These are phyloP conservation scores for Sparassis latifolia DNA, from an alignment of 1,284 basidiomycete genomes.

Conservation along the genomic window DNA sequence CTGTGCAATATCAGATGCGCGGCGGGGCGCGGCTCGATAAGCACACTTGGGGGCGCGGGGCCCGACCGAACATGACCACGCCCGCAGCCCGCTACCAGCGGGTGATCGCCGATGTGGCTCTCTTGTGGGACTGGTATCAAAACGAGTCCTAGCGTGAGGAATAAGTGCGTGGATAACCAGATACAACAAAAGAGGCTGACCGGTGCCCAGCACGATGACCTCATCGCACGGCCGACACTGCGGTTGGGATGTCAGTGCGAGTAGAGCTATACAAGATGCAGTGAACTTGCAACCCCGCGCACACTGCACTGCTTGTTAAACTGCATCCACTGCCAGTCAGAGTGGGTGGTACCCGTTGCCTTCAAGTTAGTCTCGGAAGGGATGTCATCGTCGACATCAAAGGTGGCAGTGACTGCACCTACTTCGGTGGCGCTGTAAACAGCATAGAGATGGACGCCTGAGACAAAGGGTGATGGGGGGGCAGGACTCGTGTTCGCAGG, in stretches of 20 bases:
- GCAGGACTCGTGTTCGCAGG: neutral
- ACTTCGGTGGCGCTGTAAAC: slow-evolving; percentile 16
- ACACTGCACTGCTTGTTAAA: slow-evolving; percentile 12
- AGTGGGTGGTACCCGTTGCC: neutral
- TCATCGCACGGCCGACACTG: neutral
- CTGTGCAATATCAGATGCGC: too few species aligned
- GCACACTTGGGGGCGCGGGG: too few species aligned
- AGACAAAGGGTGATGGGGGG: neutral
- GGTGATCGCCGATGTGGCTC: slow-evolving; percentile 8
- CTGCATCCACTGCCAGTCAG: slow-evolving; percentile 26
- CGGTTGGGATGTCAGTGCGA: neutral
- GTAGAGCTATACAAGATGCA: neutral
- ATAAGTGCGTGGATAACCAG: neutral
- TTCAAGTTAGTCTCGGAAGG: neutral
- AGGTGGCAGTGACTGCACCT: slow-evolving; percentile 5
- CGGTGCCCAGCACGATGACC: slow-evolving; percentile 6
- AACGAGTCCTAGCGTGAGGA: slow-evolving; percentile 32
- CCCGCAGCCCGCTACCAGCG: too few species aligned
- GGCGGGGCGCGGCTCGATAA: too few species aligned
- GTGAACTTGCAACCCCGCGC: slow-evolving; percentile 22
- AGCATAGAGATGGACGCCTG: slow-evolving; percentile 19
- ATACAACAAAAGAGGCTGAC: neutral
- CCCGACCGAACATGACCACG: too few species aligned
- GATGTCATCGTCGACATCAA: neutral
- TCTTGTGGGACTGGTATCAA: slow-evolving; percentile 30